Evolutionary conservation across 352 stramenopile genomes (phyloP).

Genomic region (Globisporangium spinosum): DNA sequence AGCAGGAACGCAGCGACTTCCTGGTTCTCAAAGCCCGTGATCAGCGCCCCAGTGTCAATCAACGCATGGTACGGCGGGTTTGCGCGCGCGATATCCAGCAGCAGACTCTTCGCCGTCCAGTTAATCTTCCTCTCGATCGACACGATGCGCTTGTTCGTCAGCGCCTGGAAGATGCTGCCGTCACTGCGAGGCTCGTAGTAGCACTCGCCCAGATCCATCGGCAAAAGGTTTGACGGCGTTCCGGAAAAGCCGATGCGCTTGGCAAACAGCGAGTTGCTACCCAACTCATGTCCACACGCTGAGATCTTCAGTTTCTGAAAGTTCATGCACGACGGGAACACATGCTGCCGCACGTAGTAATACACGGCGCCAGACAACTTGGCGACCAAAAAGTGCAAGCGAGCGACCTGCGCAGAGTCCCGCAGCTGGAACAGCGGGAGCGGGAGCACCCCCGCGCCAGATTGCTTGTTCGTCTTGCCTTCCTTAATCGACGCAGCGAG

Average conservation of each 20-base stretch:
- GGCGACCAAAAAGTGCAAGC: slow-evolving; percentile 93
- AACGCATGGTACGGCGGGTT: slow-evolving; percentile 81
- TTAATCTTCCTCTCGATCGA: slow-evolving; percentile 82
- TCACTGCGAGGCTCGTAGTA: slow-evolving; percentile 98
- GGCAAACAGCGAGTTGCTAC: slow-evolving; percentile 97
- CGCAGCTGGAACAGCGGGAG: slow-evolving; percentile 97
- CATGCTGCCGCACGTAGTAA: slow-evolving; percentile 97
- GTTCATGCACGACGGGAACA: slow-evolving; percentile 99
- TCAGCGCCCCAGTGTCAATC: slow-evolving; percentile 90
- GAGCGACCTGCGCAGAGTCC: slow-evolving; percentile 94
- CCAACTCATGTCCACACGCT: slow-evolving; percentile 98
- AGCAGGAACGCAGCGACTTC: slow-evolving; percentile 86
- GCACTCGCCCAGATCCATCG: slow-evolving; percentile 97
- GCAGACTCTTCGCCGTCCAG: slow-evolving; percentile 69
- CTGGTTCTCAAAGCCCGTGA: slow-evolving; percentile 89
- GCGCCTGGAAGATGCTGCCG: slow-evolving; percentile 96
- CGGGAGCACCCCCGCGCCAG: slow-evolving; percentile 71
- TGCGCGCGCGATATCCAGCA: slow-evolving; percentile 73
- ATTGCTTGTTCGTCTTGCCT: slow-evolving; percentile 16
- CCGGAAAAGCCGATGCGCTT: slow-evolving; percentile 98
- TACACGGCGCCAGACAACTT: slow-evolving; percentile 93
- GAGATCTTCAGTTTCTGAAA: slow-evolving; percentile 99
- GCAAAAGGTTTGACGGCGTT: slow-evolving; percentile 98
- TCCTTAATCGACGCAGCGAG: slow-evolving; percentile 28
- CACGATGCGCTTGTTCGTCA: slow-evolving; percentile 93